phyloP scores from a whole-genome alignment of 305 asterid species.

The Salvia sclarea region DNA sequence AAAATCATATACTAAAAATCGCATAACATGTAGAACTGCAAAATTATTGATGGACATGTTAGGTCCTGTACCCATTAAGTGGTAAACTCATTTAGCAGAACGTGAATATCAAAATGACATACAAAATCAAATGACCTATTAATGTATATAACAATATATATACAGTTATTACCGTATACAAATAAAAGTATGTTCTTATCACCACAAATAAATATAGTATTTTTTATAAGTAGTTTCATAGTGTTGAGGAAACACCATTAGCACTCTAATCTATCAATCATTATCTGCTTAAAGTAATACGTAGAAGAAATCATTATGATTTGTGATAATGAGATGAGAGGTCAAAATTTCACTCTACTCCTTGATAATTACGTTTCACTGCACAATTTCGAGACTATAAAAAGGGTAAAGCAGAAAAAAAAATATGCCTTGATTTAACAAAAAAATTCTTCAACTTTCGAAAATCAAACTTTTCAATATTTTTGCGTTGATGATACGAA shows the following conservation, averaged over 20 bases:
- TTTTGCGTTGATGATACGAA: slow-evolving; percentile 37
- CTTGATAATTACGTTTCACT: slow-evolving; percentile 15
- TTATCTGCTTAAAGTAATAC: background rate
- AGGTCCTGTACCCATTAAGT: too few relatives aligned
- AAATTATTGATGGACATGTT: background rate
- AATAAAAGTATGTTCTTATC: background rate
- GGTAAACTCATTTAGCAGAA: too few relatives aligned
- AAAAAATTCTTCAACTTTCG: background rate
- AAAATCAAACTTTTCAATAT: too few relatives aligned
- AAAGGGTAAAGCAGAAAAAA: background rate
- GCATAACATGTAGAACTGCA: background rate
- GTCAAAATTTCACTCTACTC: background rate
- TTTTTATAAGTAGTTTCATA: background rate
- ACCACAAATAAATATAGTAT: background rate
- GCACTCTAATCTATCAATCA: background rate
- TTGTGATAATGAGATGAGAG: background rate
- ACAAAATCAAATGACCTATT: too few relatives aligned
- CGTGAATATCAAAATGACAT: too few relatives aligned
- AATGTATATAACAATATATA: too few relatives aligned
- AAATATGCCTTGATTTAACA: background rate
- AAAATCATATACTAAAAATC: too few relatives aligned
- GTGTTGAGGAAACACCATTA: background rate
- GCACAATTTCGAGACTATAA: background rate
- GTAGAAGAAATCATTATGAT: slow-evolving; percentile 5
- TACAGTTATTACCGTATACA: too few relatives aligned